Evolutionary conservation across 1,284 basidiomycete genomes (phyloP).

Genomic region (Leccinum solheimii): DNA sequence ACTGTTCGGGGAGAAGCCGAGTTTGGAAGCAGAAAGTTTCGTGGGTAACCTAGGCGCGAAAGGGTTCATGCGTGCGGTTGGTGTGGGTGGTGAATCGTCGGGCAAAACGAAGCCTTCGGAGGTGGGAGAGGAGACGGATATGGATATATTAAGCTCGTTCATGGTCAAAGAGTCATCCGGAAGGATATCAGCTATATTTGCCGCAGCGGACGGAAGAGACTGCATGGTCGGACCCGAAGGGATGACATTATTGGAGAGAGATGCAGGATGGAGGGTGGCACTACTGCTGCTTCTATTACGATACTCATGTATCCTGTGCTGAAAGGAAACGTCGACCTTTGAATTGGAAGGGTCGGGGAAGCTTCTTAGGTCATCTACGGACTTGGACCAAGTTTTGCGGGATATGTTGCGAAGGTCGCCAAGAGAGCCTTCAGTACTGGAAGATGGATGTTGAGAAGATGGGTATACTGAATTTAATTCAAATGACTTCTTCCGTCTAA

Average conservation of each 20-base stretch:
- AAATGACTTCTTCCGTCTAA: conserved; percentile 48
- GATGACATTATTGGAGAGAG: conserved; percentile 29
- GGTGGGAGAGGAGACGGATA: conserved; percentile 37
- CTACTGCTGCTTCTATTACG: conserved; percentile 48
- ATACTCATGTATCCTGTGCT: conserved; percentile 63
- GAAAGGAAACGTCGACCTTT: conserved; percentile 52
- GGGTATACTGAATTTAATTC: conserved; percentile 42
- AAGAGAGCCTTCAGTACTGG: conserved; percentile 38
- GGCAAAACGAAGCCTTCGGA: conserved; percentile 24
- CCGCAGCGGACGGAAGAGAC: conserved; percentile 46
- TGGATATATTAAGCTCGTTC: conserved; percentile 36
- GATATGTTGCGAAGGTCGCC: conserved; percentile 71
- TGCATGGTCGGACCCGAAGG: conserved; percentile 39
- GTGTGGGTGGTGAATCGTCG: conserved; percentile 26
- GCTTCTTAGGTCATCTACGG: conserved; percentile 73
- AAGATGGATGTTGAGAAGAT: conserved; percentile 42
- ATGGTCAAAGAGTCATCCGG: conserved; percentile 20
- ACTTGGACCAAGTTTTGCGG: conserved; percentile 72
- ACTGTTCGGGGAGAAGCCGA: conserved; percentile 42
- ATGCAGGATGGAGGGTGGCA: conserved; percentile 32
- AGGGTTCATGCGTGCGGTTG: conserved; percentile 43
- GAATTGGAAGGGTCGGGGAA: conserved; percentile 45
- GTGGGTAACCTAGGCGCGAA: conserved; percentile 72
- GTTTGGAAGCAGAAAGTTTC: conserved; percentile 55
- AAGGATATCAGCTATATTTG: conserved; percentile 22